Conservation (phyloP, 768 basidiomycete species). For the Strobilomyces dryophilus region DNA sequence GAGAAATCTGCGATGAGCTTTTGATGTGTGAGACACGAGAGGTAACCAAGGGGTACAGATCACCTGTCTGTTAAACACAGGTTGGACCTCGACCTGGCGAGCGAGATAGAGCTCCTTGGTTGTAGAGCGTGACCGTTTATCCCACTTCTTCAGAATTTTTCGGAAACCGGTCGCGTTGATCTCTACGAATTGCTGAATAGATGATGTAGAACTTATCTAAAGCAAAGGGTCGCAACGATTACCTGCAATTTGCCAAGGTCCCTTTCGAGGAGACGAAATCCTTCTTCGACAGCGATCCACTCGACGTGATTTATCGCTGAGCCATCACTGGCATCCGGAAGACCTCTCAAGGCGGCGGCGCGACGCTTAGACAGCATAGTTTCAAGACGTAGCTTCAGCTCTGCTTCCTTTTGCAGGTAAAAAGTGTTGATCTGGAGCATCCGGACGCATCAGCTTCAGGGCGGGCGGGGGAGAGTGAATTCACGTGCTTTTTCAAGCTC, state of each 20-base stretch:
- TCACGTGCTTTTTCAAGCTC: slow-evolving; percentile 88
- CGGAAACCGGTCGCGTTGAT: slow-evolving; percentile 96
- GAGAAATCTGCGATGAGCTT: slow-evolving; percentile 94
- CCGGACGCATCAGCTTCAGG: slow-evolving; percentile 1
- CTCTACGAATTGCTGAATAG: slow-evolving; percentile 86
- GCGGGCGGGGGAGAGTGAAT: slow-evolving; percentile 1
- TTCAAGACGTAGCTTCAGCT: slow-evolving; percentile 86
- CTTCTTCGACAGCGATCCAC: slow-evolving; percentile 96
- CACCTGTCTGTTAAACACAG: slow-evolving; percentile 93
- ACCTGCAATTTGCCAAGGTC: slow-evolving; percentile 96
- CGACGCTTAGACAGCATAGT: slow-evolving; percentile 92
- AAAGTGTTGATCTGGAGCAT: slow-evolving; percentile 85
- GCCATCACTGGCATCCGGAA: slow-evolving; percentile 65
- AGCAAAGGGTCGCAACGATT: slow-evolving; percentile 16
- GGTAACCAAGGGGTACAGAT: slow-evolving; percentile 17
- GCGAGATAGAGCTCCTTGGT: slow-evolving; percentile 97
- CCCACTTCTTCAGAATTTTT: slow-evolving; percentile 98
- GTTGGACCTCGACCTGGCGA: slow-evolving; percentile 98
- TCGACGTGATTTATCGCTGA: slow-evolving; percentile 64
- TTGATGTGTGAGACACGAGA: slow-evolving; percentile 10
- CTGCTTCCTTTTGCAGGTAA: slow-evolving; percentile 96
- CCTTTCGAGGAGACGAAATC: slow-evolving; percentile 88
- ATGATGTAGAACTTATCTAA: slow-evolving; percentile 13
- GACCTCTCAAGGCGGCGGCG: slow-evolving; percentile 67
- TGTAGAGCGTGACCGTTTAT: slow-evolving; percentile 90